phyloP scores from a whole-genome alignment of 108 stramenopile species.

The Nitzschia sp. region DNA sequence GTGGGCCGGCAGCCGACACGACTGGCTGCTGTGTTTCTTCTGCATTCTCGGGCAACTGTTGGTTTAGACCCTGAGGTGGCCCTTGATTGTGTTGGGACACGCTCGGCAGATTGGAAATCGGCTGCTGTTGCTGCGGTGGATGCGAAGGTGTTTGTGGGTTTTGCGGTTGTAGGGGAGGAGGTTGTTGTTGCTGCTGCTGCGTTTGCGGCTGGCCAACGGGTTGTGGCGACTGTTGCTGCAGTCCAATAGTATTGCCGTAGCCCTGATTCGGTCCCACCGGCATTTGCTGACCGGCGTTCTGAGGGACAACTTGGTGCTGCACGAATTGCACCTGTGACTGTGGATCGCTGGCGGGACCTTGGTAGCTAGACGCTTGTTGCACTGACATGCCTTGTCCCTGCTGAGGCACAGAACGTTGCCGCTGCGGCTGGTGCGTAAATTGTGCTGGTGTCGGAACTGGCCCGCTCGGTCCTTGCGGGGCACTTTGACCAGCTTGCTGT shows the following conservation, averaged over 20 bases:
- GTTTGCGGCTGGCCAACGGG: slow-evolving; percentile 1
- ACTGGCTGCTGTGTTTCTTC: slow-evolving; percentile 1
- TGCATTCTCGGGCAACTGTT: slow-evolving; percentile 1
- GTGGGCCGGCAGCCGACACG: neutral
- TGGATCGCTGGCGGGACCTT: too few species aligned
- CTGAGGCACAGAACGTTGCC: neutral
- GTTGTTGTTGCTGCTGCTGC: slow-evolving; percentile 8
- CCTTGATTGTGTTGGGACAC: slow-evolving; percentile 12
- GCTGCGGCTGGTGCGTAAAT: neutral
- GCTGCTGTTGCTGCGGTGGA: neutral
- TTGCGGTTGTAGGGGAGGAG: neutral
- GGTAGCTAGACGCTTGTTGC: too few species aligned
- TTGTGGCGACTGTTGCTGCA: slow-evolving; percentile 13
- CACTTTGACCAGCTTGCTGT: neutral
- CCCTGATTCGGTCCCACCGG: neutral
- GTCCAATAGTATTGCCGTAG: neutral
- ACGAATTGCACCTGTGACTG: slow-evolving; percentile 33
- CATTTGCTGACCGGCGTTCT: neutral
- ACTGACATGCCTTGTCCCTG: neutral
- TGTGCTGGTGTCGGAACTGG: neutral
- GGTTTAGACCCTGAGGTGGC: neutral
- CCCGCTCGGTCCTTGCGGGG: neutral
- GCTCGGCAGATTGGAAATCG: neutral
- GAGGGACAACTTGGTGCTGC: slow-evolving; percentile 31
- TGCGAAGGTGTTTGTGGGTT: slow-evolving; percentile 1